Conservation (phyloP, 495 filamentous ascomycete genomes). For the Venustampulla echinocandica region DNA sequence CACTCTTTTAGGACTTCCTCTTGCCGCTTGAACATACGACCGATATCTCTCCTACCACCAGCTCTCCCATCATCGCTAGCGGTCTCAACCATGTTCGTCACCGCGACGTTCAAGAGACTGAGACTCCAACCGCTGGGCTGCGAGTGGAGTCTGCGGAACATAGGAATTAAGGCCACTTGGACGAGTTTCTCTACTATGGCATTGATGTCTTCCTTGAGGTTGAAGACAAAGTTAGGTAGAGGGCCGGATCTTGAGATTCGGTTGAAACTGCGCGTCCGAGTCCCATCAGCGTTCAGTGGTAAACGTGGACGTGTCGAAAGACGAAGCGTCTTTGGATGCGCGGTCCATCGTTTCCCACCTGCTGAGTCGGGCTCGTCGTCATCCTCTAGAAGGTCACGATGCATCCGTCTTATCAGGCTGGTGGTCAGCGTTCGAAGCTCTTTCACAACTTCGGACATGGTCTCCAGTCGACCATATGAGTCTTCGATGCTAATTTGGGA, state of each 20-base stretch:
- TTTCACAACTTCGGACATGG: slow-evolving; percentile 43
- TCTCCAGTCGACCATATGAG: slow-evolving; percentile 61
- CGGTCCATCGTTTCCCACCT: slow-evolving; percentile 47
- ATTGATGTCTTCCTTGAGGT: slow-evolving; percentile 46
- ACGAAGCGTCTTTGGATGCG: slow-evolving; percentile 61
- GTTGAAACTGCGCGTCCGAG: slow-evolving; percentile 41
- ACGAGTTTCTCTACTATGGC: slow-evolving; percentile 60
- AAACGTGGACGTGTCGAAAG: slow-evolving; percentile 65
- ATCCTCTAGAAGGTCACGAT: slow-evolving; percentile 57
- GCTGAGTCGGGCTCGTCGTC: slow-evolving; percentile 23
- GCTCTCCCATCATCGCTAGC: slow-evolving; percentile 41
- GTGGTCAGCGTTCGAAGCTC: slow-evolving; percentile 54
- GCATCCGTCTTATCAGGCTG: slow-evolving; percentile 73
- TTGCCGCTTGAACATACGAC: slow-evolving; percentile 60
- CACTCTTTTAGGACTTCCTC: slow-evolving; percentile 56
- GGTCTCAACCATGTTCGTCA: slow-evolving; percentile 70
- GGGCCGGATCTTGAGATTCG: slow-evolving; percentile 65
- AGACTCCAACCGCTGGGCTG: slow-evolving; percentile 58
- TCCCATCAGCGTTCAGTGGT: slow-evolving; percentile 43
- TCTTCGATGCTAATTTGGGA: slow-evolving; percentile 93
- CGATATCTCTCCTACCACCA: slow-evolving; percentile 50
- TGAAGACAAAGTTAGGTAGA: slow-evolving; percentile 62
- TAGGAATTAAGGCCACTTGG: slow-evolving; percentile 50
- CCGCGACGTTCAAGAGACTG: slow-evolving; percentile 76
- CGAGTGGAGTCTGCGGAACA: slow-evolving; percentile 69